These are phyloP conservation scores for Russula foetens DNA, from an alignment of 768 basidiomycete species.

Conservation along the genomic window DNA sequence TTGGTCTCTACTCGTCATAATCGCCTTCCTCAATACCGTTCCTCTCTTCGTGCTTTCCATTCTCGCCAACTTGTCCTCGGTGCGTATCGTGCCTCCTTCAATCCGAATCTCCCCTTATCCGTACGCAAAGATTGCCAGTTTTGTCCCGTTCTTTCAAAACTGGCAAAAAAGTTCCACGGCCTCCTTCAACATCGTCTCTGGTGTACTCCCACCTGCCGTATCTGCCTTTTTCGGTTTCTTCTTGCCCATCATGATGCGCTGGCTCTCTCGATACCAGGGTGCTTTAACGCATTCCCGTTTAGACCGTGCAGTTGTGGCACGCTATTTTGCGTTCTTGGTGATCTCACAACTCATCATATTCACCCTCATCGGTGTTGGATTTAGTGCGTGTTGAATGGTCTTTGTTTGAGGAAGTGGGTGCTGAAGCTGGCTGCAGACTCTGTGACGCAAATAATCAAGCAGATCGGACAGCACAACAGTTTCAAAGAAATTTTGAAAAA, in stretches of 20 bases:
- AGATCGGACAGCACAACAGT: slow-evolving; percentile 42
- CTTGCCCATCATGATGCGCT: slow-evolving; percentile 87
- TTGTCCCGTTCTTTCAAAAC: slow-evolving; percentile 62
- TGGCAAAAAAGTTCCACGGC: slow-evolving; percentile 59
- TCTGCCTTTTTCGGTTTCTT: slow-evolving; percentile 86
- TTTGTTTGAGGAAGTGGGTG: not conserved
- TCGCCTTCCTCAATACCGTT: slow-evolving; percentile 93
- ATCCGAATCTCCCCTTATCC: slow-evolving; percentile 1
- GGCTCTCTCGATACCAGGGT: slow-evolving; percentile 65
- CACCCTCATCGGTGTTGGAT: slow-evolving; percentile 83
- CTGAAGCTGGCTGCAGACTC: slow-evolving; percentile 23
- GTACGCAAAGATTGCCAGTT: slow-evolving; percentile 44
- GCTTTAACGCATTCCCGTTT: slow-evolving; percentile 64
- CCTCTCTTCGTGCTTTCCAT: slow-evolving; percentile 87
- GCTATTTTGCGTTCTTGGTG: slow-evolving; percentile 91
- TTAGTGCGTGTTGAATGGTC: slow-evolving; percentile 45
- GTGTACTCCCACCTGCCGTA: slow-evolving; percentile 86
- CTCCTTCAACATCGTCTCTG: slow-evolving; percentile 80
- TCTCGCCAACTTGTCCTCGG: slow-evolving; percentile 82
- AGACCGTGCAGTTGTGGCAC: slow-evolving; percentile 85
- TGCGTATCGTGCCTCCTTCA: slow-evolving; percentile 30
- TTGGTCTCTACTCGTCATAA: slow-evolving; percentile 63
- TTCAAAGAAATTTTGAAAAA: slow-evolving; percentile 38
- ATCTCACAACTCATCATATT: slow-evolving; percentile 93
- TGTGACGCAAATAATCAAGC: slow-evolving; percentile 35